Evolutionary conservation across 2,329 filamentous ascomycete genomes (phyloP), one percentile per base, ranked within the genome.

Genomic region (Lasiodiplodia hormozganensis): DNA sequence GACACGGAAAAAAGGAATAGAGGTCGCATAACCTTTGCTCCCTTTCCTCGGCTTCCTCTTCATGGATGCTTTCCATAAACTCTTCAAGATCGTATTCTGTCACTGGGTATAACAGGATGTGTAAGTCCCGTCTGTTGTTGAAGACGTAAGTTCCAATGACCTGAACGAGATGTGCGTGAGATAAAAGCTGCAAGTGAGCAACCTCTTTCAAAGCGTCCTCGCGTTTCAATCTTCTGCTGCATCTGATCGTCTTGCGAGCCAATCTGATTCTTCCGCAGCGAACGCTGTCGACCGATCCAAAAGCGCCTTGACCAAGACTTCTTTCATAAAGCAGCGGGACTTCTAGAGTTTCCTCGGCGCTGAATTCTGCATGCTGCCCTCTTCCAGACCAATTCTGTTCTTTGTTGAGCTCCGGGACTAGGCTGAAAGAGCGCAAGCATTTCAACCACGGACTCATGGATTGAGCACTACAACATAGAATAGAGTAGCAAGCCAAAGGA

Each of bases 371-470:
- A 7, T 62, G 58, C 49, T 38, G 72, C 69, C 14, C 74, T 69
- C 28, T 74, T 72, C 54, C 73, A 73, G 65, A 76, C 75, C 47
- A 79, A 60, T 54, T 74, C 64, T 23, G 72, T 75, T 34, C 75
- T 73, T 16, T 78, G 69, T 38, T 2, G 10, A 11, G 34, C 8
- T 38, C 34, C 8, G 34, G 34, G 8, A 38, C 25, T 3, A 25
- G 25, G 25, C 25, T 2, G 25, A 25, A 25, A 3, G 25, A 25
- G 25, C 25, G 25, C 25, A 25, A 25, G 25, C 25, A 25, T 25
- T 3, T 25, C 25, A 25, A 25, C 25, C 25, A 38, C 34, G 12
- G 34, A 8, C 12, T 38, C 8, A 38, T 38, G 8, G 36, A 38
- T 5, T 14, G 36, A 38, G 36, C 8, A 38, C 25, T 28, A 28